A percentile compares a stretch with the other conserved stretches of the same genome.
Evolutionary conservation across 345 rosid species (phyloP).

Genomic region (Luvunga scandens): DNA sequence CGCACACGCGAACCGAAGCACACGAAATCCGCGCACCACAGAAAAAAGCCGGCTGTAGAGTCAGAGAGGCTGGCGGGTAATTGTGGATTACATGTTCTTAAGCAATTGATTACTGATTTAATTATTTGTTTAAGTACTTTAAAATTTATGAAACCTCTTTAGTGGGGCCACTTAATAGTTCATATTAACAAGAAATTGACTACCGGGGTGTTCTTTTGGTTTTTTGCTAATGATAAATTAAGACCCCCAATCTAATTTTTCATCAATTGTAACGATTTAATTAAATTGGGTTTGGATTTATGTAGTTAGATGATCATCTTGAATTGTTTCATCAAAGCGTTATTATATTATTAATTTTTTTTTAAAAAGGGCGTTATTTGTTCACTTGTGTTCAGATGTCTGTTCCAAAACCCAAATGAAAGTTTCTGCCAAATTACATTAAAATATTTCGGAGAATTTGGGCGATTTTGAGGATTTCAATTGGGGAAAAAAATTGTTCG

Average conservation of each 20-base stretch:
- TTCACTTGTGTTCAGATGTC: no score
- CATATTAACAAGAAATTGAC: background rate
- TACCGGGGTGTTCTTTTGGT: background rate
- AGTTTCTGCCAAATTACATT: no score
- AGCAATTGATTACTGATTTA: background rate
- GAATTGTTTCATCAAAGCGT: background rate
- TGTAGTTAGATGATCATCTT: background rate
- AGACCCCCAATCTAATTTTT: background rate
- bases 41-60: background rate
- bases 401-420: no score
- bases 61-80: background rate
- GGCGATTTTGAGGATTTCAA: no score
- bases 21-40: constrained; percentile 32
- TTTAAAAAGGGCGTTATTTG: no score
- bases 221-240: no score
- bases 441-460: no score
- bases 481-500: no score
- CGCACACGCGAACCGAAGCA: constrained; percentile 25
- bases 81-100: background rate
- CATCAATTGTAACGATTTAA: background rate
- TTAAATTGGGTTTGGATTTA: background rate
- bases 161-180: background rate
- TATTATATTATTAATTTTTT: no score
- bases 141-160: background rate
- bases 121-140: background rate